Evolutionary conservation across 768 basidiomycete genomes (phyloP).

Genomic region (Calvatia gigantea): DNA sequence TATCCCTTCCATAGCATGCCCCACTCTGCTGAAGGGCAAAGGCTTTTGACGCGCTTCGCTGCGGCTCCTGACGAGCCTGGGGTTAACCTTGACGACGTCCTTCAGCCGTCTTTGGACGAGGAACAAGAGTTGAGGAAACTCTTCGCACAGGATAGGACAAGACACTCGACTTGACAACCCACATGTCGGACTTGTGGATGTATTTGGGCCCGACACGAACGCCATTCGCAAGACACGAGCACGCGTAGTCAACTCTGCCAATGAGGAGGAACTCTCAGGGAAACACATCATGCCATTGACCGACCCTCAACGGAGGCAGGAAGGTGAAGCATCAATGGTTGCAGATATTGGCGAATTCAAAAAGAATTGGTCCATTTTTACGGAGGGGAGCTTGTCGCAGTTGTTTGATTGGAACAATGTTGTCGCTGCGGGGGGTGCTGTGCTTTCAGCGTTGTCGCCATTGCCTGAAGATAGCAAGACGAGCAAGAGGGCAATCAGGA

Average conservation of each 20-base stretch:
- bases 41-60: constrained; percentile 12
- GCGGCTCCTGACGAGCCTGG: constrained; percentile 14
- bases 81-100: constrained; percentile 36
- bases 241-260: constrained; percentile 35
- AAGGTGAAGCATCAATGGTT: constrained; percentile 49
- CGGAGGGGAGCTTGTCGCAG: constrained; percentile 58
- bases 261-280: constrained; percentile 39
- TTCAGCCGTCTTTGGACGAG: constrained; percentile 55
- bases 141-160: constrained; percentile 50
- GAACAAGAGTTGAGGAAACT: constrained; percentile 53
- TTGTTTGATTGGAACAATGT: constrained; percentile 64
- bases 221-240: constrained; percentile 47
- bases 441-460: constrained; percentile 54
- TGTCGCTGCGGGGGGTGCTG: constrained; percentile 57
- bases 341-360: constrained; percentile 52
- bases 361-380: constrained; percentile 62
- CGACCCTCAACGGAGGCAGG: constrained; percentile 38
- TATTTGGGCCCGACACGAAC: constrained; percentile 47
- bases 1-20: no score
- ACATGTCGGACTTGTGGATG: constrained; percentile 56
- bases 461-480: constrained; percentile 43
- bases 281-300: constrained; percentile 53
- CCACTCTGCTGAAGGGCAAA: constrained; percentile 14
- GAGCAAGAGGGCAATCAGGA: constrained; percentile 54
- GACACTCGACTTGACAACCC: constrained; percentile 42